Evolutionary conservation across 1,284 basidiomycete species (phyloP), one percentile per base, ranked within the genome.

Genomic region (Filobasidium uniguttulatum): DNA sequence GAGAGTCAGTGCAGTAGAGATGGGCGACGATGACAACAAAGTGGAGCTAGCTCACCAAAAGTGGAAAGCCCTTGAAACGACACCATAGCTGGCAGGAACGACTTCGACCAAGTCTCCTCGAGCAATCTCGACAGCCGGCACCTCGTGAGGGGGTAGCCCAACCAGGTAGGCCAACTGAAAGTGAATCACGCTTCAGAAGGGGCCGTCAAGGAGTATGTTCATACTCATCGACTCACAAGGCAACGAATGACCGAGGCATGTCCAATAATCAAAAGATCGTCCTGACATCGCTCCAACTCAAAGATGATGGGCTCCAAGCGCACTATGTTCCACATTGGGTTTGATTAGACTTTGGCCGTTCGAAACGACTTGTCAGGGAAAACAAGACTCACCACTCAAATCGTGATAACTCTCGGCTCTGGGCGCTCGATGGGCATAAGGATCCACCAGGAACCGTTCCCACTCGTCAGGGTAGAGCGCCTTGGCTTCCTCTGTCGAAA

Each of bases 161-260:
- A 94, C 89, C 55, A 90, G 79, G 66, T 89, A 90, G 0, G 86
- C 81, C 26, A 90, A 75, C 58, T 64, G 37, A 20, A 9, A 15
- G n/a, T 15, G 30, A n/a, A 7, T 0, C 19, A 10, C 30, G 9
- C 25, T 23, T 43, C 23, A 25, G 44, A n/a, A 20, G 41, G 17
- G 38, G 30, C 17, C 28, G 44, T 15, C 17, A 41, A 17, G 22
- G 36, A 6, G 12, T n/a, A 12, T 12, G 38, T n/a, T 17, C 7
- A 6, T 34, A 17, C 28, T 35, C 10, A 10, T 22, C 15, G 19
- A 26, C 71, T 69, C 49, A 76, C 72, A 33, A 99, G 75, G 70
- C 93, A 99, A 23, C 94, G 82, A 61, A 98, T 91, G 62, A 98
- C 94, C n/a, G 87, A 93, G 5, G 90, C 89, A 64, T 89, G 86